Base-by-base conservation (phyloP, 495 filamentous ascomycete genomes). In the Aspergillus diversus region DNA sequence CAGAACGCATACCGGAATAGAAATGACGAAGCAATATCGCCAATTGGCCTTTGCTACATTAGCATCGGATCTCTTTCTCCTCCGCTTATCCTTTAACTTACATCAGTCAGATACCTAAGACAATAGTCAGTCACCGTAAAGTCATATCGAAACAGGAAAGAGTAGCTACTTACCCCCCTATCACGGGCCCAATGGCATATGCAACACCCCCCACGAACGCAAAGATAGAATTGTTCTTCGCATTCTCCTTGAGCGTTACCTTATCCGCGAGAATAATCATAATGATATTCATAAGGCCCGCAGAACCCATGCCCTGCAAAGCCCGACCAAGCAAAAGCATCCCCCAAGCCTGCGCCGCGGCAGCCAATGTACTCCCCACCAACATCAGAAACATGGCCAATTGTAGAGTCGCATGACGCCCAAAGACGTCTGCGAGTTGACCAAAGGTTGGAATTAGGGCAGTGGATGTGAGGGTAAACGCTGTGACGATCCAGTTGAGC, bases 401-500 rank as follows among this genome's bases (percentile, higher is more conserved):
- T 60, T 84, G 83, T 1, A 86, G 72, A 2, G 75, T 68, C 6
- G 66, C 67, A 60, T 84, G 80, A 6, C 86, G 79, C 6, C 86
- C 86, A 63, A 85, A 87, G 42, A 88, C 74, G 63, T 89, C 85
- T 48, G 84, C 74, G 35, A 85, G 73, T 64, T 88, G 86, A 15
- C 81, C 84, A 70, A 81, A 87, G 60, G 82, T 77, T n/a, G 86
- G 86, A 5, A 87, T 84, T 67, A 88, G 87, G 16, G 85, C 78
- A 13, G 85, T 80, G 0, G 83, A 80, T n/a, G 84, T 85, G 5
- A 89, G 76, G 61, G 81, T 87, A 71, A 85, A 88, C 16, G 84
- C 75, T 0, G 86, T 83, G 53, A 88, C 79, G 66, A 89, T 87
- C 85, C 86, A 88, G 66, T 86, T 88, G 7, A 87, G 73, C 62